Evolutionary conservation across 1,284 basidiomycete genomes (phyloP).

Genomic region (Microbotryum scabiosae): DNA sequence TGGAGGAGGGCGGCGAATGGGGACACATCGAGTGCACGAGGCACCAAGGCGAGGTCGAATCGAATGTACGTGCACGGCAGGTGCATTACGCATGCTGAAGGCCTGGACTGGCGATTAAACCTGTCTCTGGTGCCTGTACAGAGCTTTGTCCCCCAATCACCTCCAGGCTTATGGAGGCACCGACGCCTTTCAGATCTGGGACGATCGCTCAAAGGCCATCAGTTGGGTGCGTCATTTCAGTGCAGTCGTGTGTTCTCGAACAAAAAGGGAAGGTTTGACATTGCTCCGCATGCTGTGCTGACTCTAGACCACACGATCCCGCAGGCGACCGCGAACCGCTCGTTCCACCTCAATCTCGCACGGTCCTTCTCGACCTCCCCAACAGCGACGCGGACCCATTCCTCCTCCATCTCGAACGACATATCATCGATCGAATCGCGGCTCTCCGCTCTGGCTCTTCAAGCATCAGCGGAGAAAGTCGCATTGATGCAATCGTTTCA

Average conservation of each 20-base stretch:
- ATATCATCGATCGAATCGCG: slow-evolving; percentile 17
- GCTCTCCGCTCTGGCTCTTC: slow-evolving; percentile 19
- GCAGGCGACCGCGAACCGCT: slow-evolving; percentile 26
- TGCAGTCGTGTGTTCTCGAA: too few species aligned
- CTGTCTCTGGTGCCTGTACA: too few species aligned
- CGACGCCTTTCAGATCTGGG: slow-evolving; percentile 20
- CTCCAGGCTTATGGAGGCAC: not conserved
- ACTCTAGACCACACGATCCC: not conserved
- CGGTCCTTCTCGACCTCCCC: slow-evolving; percentile 13
- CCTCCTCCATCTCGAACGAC: not conserved
- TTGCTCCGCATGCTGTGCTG: not conserved
- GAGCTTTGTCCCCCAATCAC: not conserved
- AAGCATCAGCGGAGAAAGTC: slow-evolving; percentile 46
- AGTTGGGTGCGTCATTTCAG: slow-evolving; percentile 12
- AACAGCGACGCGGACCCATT: not conserved
- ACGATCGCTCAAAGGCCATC: slow-evolving; percentile 13
- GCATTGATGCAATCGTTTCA: slow-evolving; percentile 69
- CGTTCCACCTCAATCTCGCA: slow-evolving; percentile 24
- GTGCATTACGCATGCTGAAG: too few species aligned
- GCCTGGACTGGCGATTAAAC: too few species aligned
- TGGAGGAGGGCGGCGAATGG: slow-evolving; percentile 8
- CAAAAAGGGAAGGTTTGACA: not conserved
- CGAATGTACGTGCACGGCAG: not conserved
- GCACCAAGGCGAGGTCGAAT: not conserved
- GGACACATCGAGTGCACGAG: too few species aligned